Base-by-base conservation (phyloP, 495 filamentous ascomycete species). In the Xylaria telfairii region DNA sequence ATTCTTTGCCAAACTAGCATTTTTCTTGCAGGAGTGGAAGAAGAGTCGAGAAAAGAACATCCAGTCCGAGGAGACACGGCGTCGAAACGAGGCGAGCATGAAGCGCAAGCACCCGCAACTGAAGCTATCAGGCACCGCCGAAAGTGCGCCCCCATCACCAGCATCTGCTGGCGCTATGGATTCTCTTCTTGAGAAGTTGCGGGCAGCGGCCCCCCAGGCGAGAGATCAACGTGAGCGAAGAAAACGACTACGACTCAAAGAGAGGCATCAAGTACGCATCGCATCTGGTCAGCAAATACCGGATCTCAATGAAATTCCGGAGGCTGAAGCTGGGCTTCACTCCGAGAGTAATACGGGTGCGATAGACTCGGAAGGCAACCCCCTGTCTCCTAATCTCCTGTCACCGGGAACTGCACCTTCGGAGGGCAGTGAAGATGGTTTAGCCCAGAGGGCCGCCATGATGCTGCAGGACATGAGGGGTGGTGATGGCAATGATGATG, bases 1-100 rank as follows among this genome's bases (percentile, higher is more conserved):
- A 77, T 99, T 99, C 87, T 99, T 99, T 74, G 86, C 91, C 61
- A 98, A 98, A 83, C 87, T 99, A 74, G 94, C 94, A n/a, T 80
- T 87, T 26, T 99, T 99, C 84, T 89, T 99, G 72, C 82, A 84
- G 30, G 96, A 98, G 81, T 99, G 95, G 92, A 97, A 94, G 92
- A 94, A 92, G 88, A 96, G 93, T 53, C 89, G 90, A 65, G 91
- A 94, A 76, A 99, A 98, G 89, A 99, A 99, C 81, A 81, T 94
- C 26, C 77, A 85, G 44, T 79, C 95, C 68, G 96, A 99, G 81
- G 94, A 97, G 75, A 89, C 87, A 37, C 87, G 92, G 71, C 92
- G 88, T 72, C 90, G 92, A 69, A 95, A 95, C 71, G 96, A 98
- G 81, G 90, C 88, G 32, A 95, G 91, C 51, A 90, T 97, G 88